Base-by-base conservation (phyloP, 495 filamentous ascomycete species). In the Xylaria longipes region DNA sequence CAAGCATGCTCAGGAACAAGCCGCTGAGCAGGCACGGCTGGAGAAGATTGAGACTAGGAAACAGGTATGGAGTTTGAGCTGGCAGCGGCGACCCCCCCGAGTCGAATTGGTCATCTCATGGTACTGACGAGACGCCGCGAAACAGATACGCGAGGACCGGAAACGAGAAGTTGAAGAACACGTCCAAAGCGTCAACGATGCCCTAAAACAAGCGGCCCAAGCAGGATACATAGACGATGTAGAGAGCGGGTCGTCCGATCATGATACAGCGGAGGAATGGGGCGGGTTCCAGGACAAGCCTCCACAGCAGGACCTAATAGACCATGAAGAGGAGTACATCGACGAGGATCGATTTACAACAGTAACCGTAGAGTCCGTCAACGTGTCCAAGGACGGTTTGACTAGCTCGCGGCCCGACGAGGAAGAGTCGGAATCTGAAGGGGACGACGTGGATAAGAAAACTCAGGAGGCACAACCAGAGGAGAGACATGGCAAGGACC, bases 301-400 rank as follows among this genome's bases (percentile, higher is more conserved):
- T 4, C 78, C 75, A 25, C 74, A 79, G 61, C 73, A 76, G 63
- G 78, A 81, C 45, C 80, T 82, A 9, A 80, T 97, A 25, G 89
- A 95, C 78, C 89, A 91, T 74, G 94, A 98, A 76, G 95, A 95
- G 66, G 94, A 97, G 81, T 99, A 97, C 82, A 88, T 97, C 70
- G 96, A 99, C 81, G 96, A 98, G 80, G 95, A 97, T 76, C 92
- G 91, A 79, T 97, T 93, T 77, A 97, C 95, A 22, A 97, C 92
- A 4, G 96, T 99, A 37, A 97, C 93, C 0, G 89, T 99, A 0
- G 94, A 97, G 79, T 91, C 91, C n/a, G 94, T 99, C 78, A 92
- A 91, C 75, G 84, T 95, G 9, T 89, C 92, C 3, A 90, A 88
- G 65, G 89, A 93, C 70, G 92, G 91, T 8, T 77, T 95, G 80